A percentile compares a stretch with the other conserved stretches of the same genome.
These are phyloP conservation scores for Chionographis japonica DNA, from an alignment of 106 monocot species.

Conservation along the genomic window DNA sequence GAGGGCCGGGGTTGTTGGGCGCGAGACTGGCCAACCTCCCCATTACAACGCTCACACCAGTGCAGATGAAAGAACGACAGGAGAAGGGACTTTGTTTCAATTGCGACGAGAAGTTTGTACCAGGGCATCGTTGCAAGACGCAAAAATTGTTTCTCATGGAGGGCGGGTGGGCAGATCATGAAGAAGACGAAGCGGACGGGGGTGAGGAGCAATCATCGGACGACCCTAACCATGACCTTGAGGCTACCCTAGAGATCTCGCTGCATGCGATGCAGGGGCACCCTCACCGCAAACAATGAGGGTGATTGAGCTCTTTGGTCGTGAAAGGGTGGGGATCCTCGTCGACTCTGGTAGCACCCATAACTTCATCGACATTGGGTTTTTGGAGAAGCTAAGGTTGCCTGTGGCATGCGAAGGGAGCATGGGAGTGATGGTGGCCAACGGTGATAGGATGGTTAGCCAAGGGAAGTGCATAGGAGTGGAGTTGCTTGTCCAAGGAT, in stretches of 20 bases:
- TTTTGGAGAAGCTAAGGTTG: not conserved
- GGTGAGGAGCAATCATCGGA: not conserved
- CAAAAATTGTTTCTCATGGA: not conserved
- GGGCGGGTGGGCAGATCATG: not conserved
- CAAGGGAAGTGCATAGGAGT: not conserved
- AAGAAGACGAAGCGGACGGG: not conserved
- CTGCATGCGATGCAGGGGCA: not conserved
- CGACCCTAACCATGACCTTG: not conserved
- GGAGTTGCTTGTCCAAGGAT: not conserved
- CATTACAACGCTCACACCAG: not conserved
- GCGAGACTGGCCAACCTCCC: not conserved
- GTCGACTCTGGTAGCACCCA: not conserved
- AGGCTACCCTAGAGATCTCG: not conserved
- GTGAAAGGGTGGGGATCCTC: too few relatives aligned
- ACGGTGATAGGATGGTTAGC: not conserved
- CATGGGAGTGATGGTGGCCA: not conserved
- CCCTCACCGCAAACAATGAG: not conserved
- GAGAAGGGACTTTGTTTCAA: not conserved
- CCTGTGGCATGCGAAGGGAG: not conserved
- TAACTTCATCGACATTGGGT: not conserved
- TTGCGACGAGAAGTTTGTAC: not conserved
- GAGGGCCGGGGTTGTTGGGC: too few relatives aligned
- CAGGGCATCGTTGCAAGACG: not conserved
- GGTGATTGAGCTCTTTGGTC: not conserved
- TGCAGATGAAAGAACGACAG: not conserved